Evolutionary conservation across 1,284 basidiomycete genomes (phyloP).

Genomic region (Calocybe gambosa): DNA sequence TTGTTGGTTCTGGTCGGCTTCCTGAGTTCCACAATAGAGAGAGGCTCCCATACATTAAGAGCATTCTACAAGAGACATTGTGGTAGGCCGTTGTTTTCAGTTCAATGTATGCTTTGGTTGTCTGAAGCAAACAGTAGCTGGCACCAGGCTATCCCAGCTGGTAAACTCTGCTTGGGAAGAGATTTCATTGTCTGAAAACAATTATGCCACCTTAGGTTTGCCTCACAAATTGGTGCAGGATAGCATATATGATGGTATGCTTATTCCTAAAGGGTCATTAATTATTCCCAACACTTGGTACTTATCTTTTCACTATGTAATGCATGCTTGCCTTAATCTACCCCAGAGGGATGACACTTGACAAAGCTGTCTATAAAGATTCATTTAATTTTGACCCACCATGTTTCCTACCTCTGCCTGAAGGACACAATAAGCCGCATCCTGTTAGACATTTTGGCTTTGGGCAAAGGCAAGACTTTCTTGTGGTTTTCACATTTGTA

Average conservation of each 20-base stretch:
- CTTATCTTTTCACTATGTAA: background rate
- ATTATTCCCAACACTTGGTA: constrained; percentile 18
- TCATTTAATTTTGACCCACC: constrained; percentile 18
- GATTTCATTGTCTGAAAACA: background rate
- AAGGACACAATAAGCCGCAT: constrained; percentile 13
- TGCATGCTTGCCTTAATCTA: background rate
- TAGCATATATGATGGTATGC: constrained; percentile 19
- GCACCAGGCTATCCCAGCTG: constrained; percentile 1
- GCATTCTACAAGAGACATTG: constrained; percentile 23
- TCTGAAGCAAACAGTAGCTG: background rate
- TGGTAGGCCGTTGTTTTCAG: constrained; percentile 17
- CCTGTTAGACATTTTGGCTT: constrained; percentile 17
- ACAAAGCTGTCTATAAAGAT: constrained; percentile 16
- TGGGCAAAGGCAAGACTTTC: constrained; percentile 15
- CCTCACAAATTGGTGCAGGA: constrained; percentile 17
- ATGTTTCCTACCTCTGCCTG: constrained; percentile 14
- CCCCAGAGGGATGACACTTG: constrained; percentile 17
- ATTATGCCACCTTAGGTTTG: constrained; percentile 8
- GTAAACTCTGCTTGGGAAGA: background rate
- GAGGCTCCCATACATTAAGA: background rate
- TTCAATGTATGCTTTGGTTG: background rate
- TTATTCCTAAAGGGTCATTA: constrained; percentile 20
- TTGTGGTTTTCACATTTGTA: background rate
- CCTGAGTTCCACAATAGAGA: background rate
- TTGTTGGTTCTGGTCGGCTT: background rate